Evolutionary conservation across 495 filamentous ascomycete species (phyloP), one percentile per base, ranked within the genome.

Genomic region (Opeltia flavorubescens): DNA sequence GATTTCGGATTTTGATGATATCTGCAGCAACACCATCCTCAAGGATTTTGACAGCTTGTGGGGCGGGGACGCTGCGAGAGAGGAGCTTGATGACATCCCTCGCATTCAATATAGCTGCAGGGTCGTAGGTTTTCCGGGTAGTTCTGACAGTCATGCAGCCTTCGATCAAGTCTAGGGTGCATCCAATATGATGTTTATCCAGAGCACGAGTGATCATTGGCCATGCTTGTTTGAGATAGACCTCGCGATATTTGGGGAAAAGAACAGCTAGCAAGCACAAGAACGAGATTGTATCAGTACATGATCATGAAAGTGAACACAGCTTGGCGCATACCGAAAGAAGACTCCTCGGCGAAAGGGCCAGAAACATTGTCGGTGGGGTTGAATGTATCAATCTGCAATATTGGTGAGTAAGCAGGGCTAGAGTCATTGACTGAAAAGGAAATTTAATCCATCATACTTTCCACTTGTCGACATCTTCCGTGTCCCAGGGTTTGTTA

Each of bases 401-500:
- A 29, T 28, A 21, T 17, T 29, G 21, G 27, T 34, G 18, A 35
- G 31, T 30, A 44, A 30, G 5, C 28, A 3, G 36, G 17, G 15
- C 50, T 15, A 29, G 47, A 45, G 26, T 31, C 34, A 35, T 40
- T 29, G 34, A 28, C n/a, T 20, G 40, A 41, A 27, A 25, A 13
- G 12, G 21, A 12, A 39, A 38, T 34, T 28, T 27, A n/a, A 44
- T 31, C 25, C 18, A 29, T 59, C 55, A 47, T 51, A 85, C 76
- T 75, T 88, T 91, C 89, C 89, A 98, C 61, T 94, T 94, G 62
- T 98, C 89, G 53, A 95, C 87, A 56, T 95, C 91, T 48, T 91
- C 87, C 41, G 87, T 95, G 62, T 98, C 89, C 91, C 89, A 96
- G 29, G 91, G 85, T 62, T 98, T 98, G 4, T 95, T 87, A 49